Evolutionary conservation across 192 early-diverging fungal genomes (phyloP), one percentile per base, ranked within the genome.

Genomic region (Entophlyctis luteolus): DNA sequence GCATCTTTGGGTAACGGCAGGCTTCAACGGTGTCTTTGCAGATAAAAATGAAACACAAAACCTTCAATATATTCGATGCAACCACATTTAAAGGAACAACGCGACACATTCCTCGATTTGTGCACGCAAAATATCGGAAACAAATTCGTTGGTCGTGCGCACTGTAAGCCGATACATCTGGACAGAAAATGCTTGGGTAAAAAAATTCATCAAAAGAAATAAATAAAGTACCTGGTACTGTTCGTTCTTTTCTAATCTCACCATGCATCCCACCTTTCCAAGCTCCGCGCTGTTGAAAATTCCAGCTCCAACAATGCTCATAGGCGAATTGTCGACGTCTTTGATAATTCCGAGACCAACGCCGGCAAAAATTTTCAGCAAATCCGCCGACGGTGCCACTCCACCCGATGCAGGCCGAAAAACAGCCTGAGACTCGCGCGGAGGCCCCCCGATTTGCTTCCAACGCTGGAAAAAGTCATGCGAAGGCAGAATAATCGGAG

Each of bases 381-480:
- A 74, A 58, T 75, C 76, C 22, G 83, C 77, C 20, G 83, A 18
- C 36, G 88, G 77, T 10, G 38, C 49, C 8, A 85, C 80, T 5
- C 77, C 68, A 0, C 67, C 67, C 2, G 65, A 53, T 29, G 78
- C 67, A 1, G 71, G 55, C 36, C 78, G 75, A 62, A 87, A 87
- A n/a, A 94, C 80, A 23, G 73, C 76, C 76, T 95, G 92, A 20
- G 76, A 77, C 67, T 99, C 96, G 25, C 92, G 81, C 2, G 86
- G 87, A 0, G 91, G 73, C 0, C 91, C 93, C 28, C 94, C 94
- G 74, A 99, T 90, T 77, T 98, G 96, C 72, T 88, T 88, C 97
- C 97, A 99, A 20, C 96, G 81, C 10, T 78, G 72, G 67, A 98
- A 94, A 72, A 95, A 99, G 65, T 92, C 91, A 5, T 67, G 32